Evolutionary conservation across 2,329 filamentous ascomycete genomes (phyloP).

Genomic region (Exophiala mesophila): DNA sequence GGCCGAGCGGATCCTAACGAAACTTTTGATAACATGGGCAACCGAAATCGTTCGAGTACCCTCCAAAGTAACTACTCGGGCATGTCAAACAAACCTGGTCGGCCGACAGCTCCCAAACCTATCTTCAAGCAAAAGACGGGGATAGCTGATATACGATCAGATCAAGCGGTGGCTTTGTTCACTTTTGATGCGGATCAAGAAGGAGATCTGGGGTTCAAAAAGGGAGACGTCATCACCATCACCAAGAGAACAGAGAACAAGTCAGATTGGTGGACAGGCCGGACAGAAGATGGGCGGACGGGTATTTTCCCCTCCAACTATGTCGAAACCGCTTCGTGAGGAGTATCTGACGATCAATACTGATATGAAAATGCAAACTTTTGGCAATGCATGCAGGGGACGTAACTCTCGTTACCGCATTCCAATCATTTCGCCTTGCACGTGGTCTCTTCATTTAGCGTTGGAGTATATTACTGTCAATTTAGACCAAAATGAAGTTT

Average conservation of each 20-base stretch:
- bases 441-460: background rate
- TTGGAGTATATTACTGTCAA: background rate
- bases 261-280: constrained; percentile 97
- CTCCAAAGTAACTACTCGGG: constrained; percentile 44
- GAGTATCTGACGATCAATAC: background rate
- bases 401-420: background rate
- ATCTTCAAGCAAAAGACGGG: constrained; percentile 58
- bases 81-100: constrained; percentile 63
- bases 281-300: constrained; percentile 68
- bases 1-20: constrained; percentile 30
- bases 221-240: constrained; percentile 93
- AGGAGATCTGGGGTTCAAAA: constrained; percentile 91
- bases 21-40: constrained; percentile 32
- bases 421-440: constrained; percentile 1
- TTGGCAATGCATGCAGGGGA: background rate
- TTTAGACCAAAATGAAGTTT: too few relatives aligned
- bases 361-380: background rate
- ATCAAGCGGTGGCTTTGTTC: constrained; percentile 86
- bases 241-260: constrained; percentile 90
- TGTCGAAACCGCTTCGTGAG: constrained; percentile 24
- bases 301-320: constrained; percentile 72
- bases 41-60: constrained; percentile 36
- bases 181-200: constrained; percentile 93
- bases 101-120: constrained; percentile 85
- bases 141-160: constrained; percentile 43